phyloP scores from a whole-genome alignment of 2,329 filamentous ascomycete genomes.

The Chrysosporium queenslandicum region DNA sequence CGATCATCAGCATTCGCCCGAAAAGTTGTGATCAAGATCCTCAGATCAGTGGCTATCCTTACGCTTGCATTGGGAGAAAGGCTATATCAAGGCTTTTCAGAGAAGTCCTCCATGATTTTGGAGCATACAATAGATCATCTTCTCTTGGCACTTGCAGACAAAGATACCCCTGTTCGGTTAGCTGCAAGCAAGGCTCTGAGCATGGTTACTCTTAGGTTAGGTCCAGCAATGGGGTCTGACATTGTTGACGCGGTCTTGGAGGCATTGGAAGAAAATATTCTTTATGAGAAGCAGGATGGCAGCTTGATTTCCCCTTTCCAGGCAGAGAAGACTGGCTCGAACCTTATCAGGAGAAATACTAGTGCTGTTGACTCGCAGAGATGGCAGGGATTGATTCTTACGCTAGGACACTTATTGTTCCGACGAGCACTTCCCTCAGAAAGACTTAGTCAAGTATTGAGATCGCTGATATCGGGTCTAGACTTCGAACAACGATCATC shows the following conservation, averaged over 20 bases:
- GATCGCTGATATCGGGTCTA: slow-evolving; percentile 66
- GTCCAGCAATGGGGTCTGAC: slow-evolving; percentile 69
- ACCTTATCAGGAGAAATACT: slow-evolving; percentile 47
- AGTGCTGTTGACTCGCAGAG: slow-evolving; percentile 67
- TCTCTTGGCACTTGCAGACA: slow-evolving; percentile 67
- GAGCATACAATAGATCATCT: slow-evolving; percentile 77
- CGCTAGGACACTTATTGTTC: slow-evolving; percentile 77
- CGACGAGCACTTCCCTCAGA: slow-evolving; percentile 64
- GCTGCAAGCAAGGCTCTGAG: slow-evolving; percentile 89
- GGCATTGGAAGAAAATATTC: slow-evolving; percentile 52
- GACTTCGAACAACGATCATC: slow-evolving; percentile 81
- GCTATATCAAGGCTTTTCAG: slow-evolving; percentile 21
- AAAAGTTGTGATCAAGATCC: slow-evolving; percentile 76
- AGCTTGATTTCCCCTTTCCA: slow-evolving; percentile 31
- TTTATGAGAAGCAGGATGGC: slow-evolving; percentile 42
- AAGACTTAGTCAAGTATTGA: slow-evolving; percentile 63
- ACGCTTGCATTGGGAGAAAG: slow-evolving; percentile 45
- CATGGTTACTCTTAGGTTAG: slow-evolving; percentile 70
- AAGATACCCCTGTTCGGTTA: slow-evolving; percentile 81
- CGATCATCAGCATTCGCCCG: slow-evolving; percentile 66
- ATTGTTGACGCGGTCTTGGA: slow-evolving; percentile 80
- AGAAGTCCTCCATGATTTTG: slow-evolving; percentile 45
- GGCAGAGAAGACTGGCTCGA: slow-evolving; percentile 26
- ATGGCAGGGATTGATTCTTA: slow-evolving; percentile 89
- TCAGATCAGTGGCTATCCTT: slow-evolving; percentile 62